Evolutionary conservation across 768 basidiomycete species (phyloP).

Genomic region (Mycena metata): DNA sequence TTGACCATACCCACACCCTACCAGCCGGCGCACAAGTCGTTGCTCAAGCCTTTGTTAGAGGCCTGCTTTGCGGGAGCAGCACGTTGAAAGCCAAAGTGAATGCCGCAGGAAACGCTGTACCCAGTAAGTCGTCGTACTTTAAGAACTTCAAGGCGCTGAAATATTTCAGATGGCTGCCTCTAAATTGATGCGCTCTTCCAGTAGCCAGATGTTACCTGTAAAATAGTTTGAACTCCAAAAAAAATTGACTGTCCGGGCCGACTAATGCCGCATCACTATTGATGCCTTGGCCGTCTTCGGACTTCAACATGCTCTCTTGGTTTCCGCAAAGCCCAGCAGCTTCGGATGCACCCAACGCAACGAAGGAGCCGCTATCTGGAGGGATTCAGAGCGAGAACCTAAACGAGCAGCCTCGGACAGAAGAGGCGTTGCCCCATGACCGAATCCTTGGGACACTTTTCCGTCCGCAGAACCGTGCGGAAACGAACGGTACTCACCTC

Average conservation of each 20-base stretch:
- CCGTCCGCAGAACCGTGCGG: not conserved
- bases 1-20: constrained; percentile 63
- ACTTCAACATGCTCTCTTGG: constrained; percentile 27
- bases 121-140: constrained; percentile 44
- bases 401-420: not conserved
- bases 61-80: constrained; percentile 55
- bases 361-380: not conserved
- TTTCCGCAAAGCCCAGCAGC: constrained; percentile 27
- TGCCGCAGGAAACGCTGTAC: constrained; percentile 52
- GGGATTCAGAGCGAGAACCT: not conserved
- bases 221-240: not conserved
- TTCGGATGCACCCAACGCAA: constrained; percentile 10
- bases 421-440: constrained; percentile 25
- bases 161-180: constrained; percentile 39
- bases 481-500: constrained; percentile 24
- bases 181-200: constrained; percentile 2
- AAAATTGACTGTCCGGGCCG: not conserved
- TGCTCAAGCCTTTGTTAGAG: constrained; percentile 62
- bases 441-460: constrained; percentile 33
- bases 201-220: no score
- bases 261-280: not conserved
- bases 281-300: not conserved
- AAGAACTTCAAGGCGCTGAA: not conserved
- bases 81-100: constrained; percentile 52
- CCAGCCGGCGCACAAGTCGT: constrained; percentile 61